phyloP scores from a whole-genome alignment of 495 filamentous ascomycete species.

The Durotheca rogersii region DNA sequence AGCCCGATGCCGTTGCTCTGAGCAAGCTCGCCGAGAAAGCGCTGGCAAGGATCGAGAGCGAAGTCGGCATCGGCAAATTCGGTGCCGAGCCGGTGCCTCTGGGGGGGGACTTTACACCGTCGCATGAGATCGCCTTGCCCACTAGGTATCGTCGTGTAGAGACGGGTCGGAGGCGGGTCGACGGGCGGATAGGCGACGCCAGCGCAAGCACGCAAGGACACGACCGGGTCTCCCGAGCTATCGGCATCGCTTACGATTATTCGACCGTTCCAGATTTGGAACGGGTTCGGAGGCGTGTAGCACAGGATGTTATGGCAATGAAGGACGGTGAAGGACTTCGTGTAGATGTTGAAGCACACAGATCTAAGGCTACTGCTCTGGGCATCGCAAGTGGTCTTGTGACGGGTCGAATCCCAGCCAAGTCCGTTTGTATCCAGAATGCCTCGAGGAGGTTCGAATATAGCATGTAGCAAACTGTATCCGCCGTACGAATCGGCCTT shows the following conservation, averaged over 20 bases:
- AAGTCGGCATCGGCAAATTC: conserved; percentile 15
- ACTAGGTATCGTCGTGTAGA: conserved; percentile 13
- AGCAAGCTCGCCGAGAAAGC: neutral
- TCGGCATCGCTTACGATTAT: conserved; percentile 20
- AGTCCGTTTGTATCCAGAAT: neutral
- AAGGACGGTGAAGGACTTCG: conserved; percentile 28
- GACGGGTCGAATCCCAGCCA: neutral
- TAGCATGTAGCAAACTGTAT: conserved; percentile 29
- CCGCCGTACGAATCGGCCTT: conserved; percentile 35
- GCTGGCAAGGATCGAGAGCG: conserved; percentile 13
- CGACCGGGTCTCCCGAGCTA: conserved; percentile 3
- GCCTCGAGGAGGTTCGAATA: conserved; percentile 13
- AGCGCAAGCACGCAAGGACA: conserved; percentile 12
- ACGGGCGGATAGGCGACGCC: neutral
- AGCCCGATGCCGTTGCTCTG: neutral
- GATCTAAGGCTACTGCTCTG: conserved; percentile 24
- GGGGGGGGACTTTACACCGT: conserved; percentile 2
- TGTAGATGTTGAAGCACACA: conserved; percentile 37
- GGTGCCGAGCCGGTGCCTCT: neutral
- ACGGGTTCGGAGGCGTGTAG: conserved; percentile 19
- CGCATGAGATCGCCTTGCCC: conserved; percentile 4
- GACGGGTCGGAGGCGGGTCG: conserved; percentile 1
- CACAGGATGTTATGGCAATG: conserved; percentile 25
- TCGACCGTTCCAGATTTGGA: conserved; percentile 31
- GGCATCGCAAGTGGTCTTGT: conserved; percentile 18